phyloP scores from a whole-genome alignment of 495 filamentous ascomycete genomes.

The Penicillium taxi region DNA sequence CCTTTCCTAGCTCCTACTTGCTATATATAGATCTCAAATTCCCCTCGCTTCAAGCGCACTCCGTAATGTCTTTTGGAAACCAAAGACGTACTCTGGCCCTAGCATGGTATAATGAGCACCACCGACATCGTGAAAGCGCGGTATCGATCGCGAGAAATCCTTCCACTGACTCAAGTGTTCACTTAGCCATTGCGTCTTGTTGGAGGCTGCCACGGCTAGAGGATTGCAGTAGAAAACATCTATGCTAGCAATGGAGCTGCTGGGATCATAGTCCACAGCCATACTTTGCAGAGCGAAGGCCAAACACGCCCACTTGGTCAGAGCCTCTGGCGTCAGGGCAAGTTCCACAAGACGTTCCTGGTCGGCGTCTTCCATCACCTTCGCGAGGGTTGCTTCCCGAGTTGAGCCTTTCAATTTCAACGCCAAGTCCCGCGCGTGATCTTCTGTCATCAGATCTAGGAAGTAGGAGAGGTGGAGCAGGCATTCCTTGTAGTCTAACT shows the following conservation, averaged over 20 bases:
- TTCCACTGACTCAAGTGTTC: constrained; percentile 37
- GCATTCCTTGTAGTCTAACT: constrained; percentile 38
- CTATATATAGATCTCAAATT: constrained; percentile 9
- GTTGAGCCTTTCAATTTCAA: constrained; percentile 8
- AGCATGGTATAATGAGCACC: constrained; percentile 24
- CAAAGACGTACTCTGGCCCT: constrained; percentile 14
- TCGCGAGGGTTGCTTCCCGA: constrained; percentile 16
- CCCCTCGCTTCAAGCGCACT: constrained; percentile 10
- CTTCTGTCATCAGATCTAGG: constrained; percentile 36
- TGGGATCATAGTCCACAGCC: constrained; percentile 44
- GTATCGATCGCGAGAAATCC: constrained; percentile 22
- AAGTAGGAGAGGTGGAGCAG: constrained; percentile 45
- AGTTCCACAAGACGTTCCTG: constrained; percentile 29
- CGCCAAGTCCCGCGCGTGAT: constrained; percentile 15
- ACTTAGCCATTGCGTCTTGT: constrained; percentile 35
- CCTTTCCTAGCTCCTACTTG: too few relatives aligned
- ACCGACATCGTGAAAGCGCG: constrained; percentile 10
- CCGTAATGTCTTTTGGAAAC: constrained; percentile 13
- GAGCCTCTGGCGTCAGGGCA: constrained; percentile 19
- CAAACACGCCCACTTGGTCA: constrained; percentile 34
- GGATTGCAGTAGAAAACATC: constrained; percentile 46
- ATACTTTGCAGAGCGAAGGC: constrained; percentile 39
- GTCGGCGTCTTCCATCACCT: constrained; percentile 20
- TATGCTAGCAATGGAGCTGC: constrained; percentile 30
- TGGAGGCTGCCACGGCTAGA: constrained; percentile 29